phyloP scores from a whole-genome alignment of 306 rosid genomes.

The Dalbergia oliveri region DNA sequence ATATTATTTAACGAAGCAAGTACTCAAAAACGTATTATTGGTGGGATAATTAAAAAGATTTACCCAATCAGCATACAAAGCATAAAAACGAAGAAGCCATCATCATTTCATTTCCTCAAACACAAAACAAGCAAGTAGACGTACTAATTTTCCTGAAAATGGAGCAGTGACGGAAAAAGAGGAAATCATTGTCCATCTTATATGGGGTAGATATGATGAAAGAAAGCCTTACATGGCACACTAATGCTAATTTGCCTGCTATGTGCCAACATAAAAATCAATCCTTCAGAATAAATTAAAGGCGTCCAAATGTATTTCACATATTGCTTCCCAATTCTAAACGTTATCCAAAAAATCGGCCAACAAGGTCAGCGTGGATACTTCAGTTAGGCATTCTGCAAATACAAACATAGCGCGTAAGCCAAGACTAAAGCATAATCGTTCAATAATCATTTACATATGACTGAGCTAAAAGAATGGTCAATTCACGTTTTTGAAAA shows the following conservation, averaged over 20 bases:
- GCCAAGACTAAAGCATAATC: neutral
- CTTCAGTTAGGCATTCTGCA: conserved; percentile 2
- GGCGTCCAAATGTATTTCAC: neutral
- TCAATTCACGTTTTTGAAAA: neutral
- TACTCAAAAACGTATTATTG: neutral
- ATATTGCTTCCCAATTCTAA: neutral
- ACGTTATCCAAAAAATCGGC: neutral
- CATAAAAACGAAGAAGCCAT: neutral
- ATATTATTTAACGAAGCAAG: neutral
- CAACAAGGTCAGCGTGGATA: conserved; percentile 9
- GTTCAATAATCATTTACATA: neutral
- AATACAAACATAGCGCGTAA: neutral
- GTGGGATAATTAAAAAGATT: neutral
- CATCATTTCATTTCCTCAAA: neutral
- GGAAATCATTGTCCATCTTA: conserved; percentile 1
- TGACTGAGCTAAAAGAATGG: neutral
- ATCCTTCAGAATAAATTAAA: neutral
- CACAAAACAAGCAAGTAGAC: neutral
- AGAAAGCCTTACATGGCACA: conserved; percentile 7
- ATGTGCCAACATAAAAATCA: neutral
- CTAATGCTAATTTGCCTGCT: conserved; percentile 11
- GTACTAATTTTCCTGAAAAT: neutral
- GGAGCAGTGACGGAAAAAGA: neutral
- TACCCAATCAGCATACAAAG: neutral
- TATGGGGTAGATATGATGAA: conserved; percentile 21